Conservation (phyloP, 345 rosid genomes). For the Passiflora organensis region DNA sequence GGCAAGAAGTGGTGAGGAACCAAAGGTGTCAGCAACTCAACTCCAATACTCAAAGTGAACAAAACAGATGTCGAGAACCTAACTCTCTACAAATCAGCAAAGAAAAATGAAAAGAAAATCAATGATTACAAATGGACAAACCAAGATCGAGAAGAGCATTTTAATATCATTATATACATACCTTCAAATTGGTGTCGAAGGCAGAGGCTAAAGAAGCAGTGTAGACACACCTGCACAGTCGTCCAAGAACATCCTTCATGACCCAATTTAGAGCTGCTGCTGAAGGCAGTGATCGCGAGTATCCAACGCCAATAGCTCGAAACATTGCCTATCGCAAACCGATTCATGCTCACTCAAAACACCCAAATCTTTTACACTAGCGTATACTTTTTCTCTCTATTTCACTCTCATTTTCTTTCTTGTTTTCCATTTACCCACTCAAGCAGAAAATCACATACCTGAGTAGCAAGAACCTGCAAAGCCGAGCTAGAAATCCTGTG, state of each 20-base stretch:
- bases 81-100: conserved; percentile 55
- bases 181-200: conserved; percentile 92
- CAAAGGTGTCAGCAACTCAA: conserved; percentile 77
- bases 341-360: not conserved
- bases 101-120: conserved; percentile 5
- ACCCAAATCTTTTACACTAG: not conserved
- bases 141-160: not conserved
- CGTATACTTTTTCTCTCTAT: too few relatives aligned
- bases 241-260: conserved; percentile 84
- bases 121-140: conserved; percentile 3
- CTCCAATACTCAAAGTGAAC: conserved; percentile 85
- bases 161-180: conserved; percentile 4
- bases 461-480: conserved; percentile 91
- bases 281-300: conserved; percentile 71
- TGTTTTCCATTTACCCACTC: too few relatives aligned
- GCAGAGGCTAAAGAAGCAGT: conserved; percentile 86
- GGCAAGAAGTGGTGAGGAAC: conserved; percentile 77
- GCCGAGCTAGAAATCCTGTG: conserved; percentile 93
- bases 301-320: conserved; percentile 85
- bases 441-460: conserved; percentile 47
- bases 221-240: conserved; percentile 81
- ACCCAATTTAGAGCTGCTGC: conserved; percentile 95
- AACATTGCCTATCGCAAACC: conserved; percentile 61
- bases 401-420: too few relatives aligned
- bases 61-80: conserved; percentile 74